Percentiles rank a stretch among this genome's conserved stretches.
phyloP scores from a whole-genome alignment of 176 grass and related monocot genomes.

The Oryza glaberrima region DNA sequence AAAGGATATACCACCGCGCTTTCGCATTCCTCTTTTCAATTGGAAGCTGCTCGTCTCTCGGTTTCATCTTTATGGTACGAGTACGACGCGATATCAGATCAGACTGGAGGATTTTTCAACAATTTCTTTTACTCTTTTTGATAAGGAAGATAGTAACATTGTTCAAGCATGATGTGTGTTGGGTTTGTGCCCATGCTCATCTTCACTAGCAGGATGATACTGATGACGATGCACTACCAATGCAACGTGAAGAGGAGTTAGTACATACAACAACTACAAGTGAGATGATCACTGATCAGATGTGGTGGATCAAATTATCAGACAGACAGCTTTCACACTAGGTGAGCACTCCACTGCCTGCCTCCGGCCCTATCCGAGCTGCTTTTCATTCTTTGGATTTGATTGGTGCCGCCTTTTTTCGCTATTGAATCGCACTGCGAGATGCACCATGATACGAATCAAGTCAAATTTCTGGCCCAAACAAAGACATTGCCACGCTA shows the following conservation, averaged over 20 bases:
- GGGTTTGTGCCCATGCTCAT: background rate
- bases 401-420: background rate
- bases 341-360: conserved; percentile 43
- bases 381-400: conserved; percentile 33
- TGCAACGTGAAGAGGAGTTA: background rate
- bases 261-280: background rate
- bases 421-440: conserved; percentile 20
- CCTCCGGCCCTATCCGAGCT: background rate
- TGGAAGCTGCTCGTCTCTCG: background rate
- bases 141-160: background rate
- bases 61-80: conserved; percentile 10
- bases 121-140: background rate
- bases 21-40: background rate
- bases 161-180: background rate
- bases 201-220: background rate
- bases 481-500: conserved; percentile 2
- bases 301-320: conserved; percentile 31
- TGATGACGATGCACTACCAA: conserved; percentile 10
- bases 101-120: background rate
- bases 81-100: background rate
- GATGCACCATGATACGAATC: conserved; percentile 18
- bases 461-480: conserved; percentile 11
- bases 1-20: background rate
- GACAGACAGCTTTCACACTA: conserved; percentile 32
- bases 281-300: background rate